A percentile compares a stretch with the other conserved stretches of the same genome.
Evolutionary conservation across 169 alveolate species (phyloP).

Genomic region (Plasmodium ovale): DNA sequence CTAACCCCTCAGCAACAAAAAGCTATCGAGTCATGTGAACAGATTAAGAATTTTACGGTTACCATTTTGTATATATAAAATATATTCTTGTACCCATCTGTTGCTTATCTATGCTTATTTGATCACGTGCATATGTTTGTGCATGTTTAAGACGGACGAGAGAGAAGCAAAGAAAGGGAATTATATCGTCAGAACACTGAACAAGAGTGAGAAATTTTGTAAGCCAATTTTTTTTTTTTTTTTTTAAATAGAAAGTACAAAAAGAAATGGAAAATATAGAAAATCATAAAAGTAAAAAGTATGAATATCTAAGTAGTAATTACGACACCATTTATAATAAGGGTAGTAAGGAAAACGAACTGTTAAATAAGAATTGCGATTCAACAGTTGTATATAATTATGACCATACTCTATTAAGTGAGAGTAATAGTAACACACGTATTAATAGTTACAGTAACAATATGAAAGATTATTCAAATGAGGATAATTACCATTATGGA

Average conservation of each 20-base stretch:
- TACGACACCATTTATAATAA: slow-evolving; percentile 45
- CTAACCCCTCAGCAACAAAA: too few relatives aligned
- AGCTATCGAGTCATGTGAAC: too few relatives aligned
- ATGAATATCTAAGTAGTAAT: slow-evolving; percentile 47
- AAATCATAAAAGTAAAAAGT: slow-evolving; percentile 52
- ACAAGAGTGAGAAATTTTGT: too few relatives aligned
- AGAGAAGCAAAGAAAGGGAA: too few relatives aligned
- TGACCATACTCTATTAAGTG: slow-evolving; percentile 6
- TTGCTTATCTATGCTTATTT: too few relatives aligned
- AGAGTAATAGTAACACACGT: neutral
- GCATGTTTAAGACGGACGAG: too few relatives aligned
- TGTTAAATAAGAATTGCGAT: slow-evolving; percentile 24
- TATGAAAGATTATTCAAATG: slow-evolving; percentile 11
- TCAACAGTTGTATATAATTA: slow-evolving; percentile 20
- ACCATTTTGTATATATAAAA: too few relatives aligned
- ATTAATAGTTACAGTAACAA: neutral
- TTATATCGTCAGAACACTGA: too few relatives aligned
- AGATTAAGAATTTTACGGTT: too few relatives aligned
- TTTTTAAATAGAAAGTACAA: neutral
- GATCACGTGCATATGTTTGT: neutral
- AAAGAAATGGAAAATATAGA: slow-evolving; percentile 63
- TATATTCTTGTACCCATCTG: too few relatives aligned
- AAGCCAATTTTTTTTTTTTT: neutral
- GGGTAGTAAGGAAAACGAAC: slow-evolving; percentile 8
- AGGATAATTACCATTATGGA: slow-evolving; percentile 6